These are phyloP conservation scores for Gloeophyllum trabeum DNA, from an alignment of 768 basidiomycete species.

Conservation along the genomic window DNA sequence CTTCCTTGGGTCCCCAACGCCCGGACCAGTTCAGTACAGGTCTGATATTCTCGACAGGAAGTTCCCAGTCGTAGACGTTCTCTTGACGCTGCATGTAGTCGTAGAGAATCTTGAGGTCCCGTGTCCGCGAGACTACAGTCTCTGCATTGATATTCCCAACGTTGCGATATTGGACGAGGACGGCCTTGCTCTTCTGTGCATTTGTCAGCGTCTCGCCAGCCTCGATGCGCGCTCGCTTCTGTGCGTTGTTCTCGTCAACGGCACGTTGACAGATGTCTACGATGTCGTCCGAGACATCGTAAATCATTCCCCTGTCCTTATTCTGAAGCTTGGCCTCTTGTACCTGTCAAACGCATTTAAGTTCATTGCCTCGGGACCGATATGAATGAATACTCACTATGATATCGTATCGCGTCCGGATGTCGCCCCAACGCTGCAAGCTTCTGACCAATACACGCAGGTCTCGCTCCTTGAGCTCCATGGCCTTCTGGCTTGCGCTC, in stretches of 20 bases:
- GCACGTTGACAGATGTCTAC: slow-evolving; percentile 76
- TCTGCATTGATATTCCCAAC: slow-evolving; percentile 96
- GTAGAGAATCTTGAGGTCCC: slow-evolving; percentile 82
- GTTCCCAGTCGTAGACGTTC: slow-evolving; percentile 71
- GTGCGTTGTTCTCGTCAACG: slow-evolving; percentile 74
- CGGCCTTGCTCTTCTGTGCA: slow-evolving; percentile 94
- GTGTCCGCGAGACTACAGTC: slow-evolving; percentile 82
- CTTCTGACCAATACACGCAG: slow-evolving; percentile 91
- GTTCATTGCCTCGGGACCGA: too few species aligned
- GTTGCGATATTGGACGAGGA: slow-evolving; percentile 81
- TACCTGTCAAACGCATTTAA: slow-evolving; percentile 37
- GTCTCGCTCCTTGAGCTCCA: slow-evolving; percentile 96
- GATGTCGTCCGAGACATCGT: slow-evolving; percentile 87
- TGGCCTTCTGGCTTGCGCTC: slow-evolving; percentile 85
- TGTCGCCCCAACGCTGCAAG: slow-evolving; percentile 96
- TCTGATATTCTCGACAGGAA: slow-evolving; percentile 89
- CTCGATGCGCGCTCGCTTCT: slow-evolving; percentile 64
- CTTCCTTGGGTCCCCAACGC: slow-evolving; percentile 86
- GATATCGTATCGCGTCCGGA: slow-evolving; percentile 84
- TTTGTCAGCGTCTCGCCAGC: slow-evolving; percentile 85
- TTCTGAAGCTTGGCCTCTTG: slow-evolving; percentile 81
- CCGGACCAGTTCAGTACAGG: slow-evolving; percentile 96
- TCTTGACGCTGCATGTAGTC: slow-evolving; percentile 61
- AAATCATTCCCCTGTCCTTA: slow-evolving; percentile 90
- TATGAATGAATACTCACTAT: slow-evolving; percentile 55